Conservation (phyloP, 1,284 basidiomycete species). For the Microstroma glucosiphilum region DNA sequence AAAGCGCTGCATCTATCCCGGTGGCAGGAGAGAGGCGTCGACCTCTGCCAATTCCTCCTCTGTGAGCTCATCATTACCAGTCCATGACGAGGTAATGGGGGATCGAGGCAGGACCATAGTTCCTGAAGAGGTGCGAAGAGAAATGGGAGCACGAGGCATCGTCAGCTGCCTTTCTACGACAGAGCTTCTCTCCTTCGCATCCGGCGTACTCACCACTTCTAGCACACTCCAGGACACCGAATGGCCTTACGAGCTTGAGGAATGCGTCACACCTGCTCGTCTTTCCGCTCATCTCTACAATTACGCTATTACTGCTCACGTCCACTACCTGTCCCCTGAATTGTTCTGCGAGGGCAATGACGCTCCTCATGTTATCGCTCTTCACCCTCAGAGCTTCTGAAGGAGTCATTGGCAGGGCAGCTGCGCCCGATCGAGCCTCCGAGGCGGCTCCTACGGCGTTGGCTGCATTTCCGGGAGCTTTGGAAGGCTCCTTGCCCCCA, state of each 20-base stretch:
- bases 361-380: constrained; percentile 79
- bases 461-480: constrained; percentile 13
- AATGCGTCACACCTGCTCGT: constrained; percentile 86
- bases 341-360: constrained; percentile 76
- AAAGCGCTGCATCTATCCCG: constrained; percentile 44
- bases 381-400: constrained; percentile 81
- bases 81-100: constrained; percentile 42
- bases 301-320: constrained; percentile 85
- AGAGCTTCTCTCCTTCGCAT: background rate
- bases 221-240: constrained; percentile 88
- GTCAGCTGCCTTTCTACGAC: background rate
- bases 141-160: constrained; percentile 3
- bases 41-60: constrained; percentile 37
- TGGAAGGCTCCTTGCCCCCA: background rate
- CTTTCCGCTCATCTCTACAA: constrained; percentile 92
- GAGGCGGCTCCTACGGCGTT: constrained; percentile 8
- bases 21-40: constrained; percentile 46
- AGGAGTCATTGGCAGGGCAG: constrained; percentile 58
- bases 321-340: constrained; percentile 92
- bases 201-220: constrained; percentile 67
- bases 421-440: constrained; percentile 9
- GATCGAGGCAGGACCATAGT: constrained; percentile 49
- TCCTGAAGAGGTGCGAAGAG: constrained; percentile 12
- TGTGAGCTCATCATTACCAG: constrained; percentile 30
- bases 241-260: constrained; percentile 82